phyloP scores from a whole-genome alignment of 345 rosid species.

The Pugionium cornutum region DNA sequence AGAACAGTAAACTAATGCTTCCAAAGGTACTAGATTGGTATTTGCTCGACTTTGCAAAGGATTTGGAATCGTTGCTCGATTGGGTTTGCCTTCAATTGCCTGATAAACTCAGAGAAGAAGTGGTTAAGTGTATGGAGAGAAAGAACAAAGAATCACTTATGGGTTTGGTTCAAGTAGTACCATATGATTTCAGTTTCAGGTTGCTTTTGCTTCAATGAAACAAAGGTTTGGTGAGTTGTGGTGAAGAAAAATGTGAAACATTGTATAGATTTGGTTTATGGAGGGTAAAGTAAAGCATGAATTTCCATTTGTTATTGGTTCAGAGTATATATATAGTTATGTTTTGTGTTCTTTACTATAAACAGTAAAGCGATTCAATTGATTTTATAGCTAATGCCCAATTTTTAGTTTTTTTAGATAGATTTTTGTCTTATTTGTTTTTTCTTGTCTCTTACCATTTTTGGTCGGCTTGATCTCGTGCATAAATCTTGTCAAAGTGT shows the following conservation, averaged over 20 bases:
- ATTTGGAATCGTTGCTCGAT: conserved; percentile 76
- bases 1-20: conserved; percentile 61
- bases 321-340: conserved; percentile 25
- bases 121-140: conserved; percentile 57
- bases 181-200: conserved; percentile 86
- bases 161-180: conserved; percentile 65
- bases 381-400: conserved; percentile 23
- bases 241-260: conserved; percentile 19
- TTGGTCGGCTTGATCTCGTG: conserved; percentile 5
- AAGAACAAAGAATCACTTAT: conserved; percentile 48
- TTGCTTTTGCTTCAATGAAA: conserved; percentile 54
- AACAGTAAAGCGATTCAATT: conserved; percentile 29
- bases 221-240: conserved; percentile 2
- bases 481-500: neutral
- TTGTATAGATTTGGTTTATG: conserved; percentile 36
- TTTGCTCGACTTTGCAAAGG: conserved; percentile 81
- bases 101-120: conserved; percentile 58
- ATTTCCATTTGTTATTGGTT: conserved; percentile 26
- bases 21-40: conserved; percentile 92
- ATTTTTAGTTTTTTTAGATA: neutral
- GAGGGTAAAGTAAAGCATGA: conserved; percentile 29
- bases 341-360: conserved; percentile 25
- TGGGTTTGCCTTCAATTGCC: conserved; percentile 91
- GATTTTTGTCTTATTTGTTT: conserved; percentile 35
- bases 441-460: conserved; percentile 22